Base-by-base conservation (phyloP, 441 rosid genomes). In the Isatis lusitanica region DNA sequence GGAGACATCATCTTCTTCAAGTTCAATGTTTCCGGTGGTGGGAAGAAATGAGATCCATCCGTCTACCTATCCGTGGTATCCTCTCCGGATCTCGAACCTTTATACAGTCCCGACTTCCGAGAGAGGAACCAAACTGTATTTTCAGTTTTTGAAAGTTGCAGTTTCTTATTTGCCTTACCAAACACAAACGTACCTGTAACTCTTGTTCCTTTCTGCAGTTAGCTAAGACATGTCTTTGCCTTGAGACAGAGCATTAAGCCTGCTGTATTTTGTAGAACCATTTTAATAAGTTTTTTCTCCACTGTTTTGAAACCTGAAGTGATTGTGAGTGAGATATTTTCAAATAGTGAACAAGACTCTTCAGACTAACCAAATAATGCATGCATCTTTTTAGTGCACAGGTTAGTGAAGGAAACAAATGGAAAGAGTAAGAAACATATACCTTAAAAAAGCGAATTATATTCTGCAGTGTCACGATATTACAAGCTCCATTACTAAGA, bases 1-100 rank as follows among this genome's bases (percentile, higher is more conserved):
- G 98, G 94, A 53, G 99, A 95, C 84, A 28, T 92, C 24, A 92
- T 95, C 76, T 91, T 88, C 82, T 95, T 95, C 88, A 95, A 95
- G 90, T 95, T 95, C 78, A 95, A 95, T 55, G 98, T 93, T 50
- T 91, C 95, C 1, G 90, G 98, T 12, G 98, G 97, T 48, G 98
- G 96, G 46, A 95, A 95, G 91, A 95, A 95, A 83, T 95, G 89
- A 92, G 82, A 53, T 53, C 10, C 18, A 7, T 63, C 59, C 11
- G 17, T 52, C 74, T 61, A 51, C 43, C 50, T 51, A 60, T 66
- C 9, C 12, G 10, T 9, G n/a, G 78, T 52, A 11, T 52, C 69
- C 60, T 70, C 75, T 57, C 48, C 15, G 48, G 67, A 47, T 56
- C 66, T 33, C 33, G 56, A 71, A 71, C 68, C 63, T 70, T 50